Evolutionary conservation across 2,329 filamentous ascomycete species (phyloP), one percentile per base, ranked within the genome.

Genomic region (Neocucurbitaria cava): DNA sequence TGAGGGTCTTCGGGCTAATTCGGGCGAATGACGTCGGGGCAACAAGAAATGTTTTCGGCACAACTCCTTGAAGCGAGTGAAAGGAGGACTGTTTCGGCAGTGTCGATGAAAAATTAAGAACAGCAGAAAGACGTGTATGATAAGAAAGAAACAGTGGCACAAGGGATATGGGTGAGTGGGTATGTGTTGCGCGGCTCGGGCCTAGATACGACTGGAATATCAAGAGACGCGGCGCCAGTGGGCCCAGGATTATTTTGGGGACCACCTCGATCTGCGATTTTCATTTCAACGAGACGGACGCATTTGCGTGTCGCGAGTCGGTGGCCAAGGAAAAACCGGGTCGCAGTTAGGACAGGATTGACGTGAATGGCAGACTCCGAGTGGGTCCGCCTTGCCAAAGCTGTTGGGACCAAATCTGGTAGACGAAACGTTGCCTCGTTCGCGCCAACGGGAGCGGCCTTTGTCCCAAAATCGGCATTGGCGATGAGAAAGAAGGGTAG

Each of bases 291-390:
- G 51, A 52, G 52, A 48, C 44, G 26, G 51, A 46, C 47, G 49
- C 49, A 49, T 18, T 42, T 50, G 35, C 43, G 28, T 38, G 52
- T 56, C 49, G 56, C 44, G 47, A 52, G 43, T 46, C 30, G 45
- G 39, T 58, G 52, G 54, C 49, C 48, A 55, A 31, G 31, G 35
- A 49, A 66, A 66, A 64, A 63, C 49, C 58, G 63, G 64, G 66
- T 47, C 62, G 46, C 60, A 46, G 47, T 35, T 30, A 33, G 30
- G 49, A 54, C 50, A 49, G 31, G 53, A 26, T 49, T 49, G 47
- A 59, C 53, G 56, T 57, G 41, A 46, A 62, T 52, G 36, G 59
- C 52, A 51, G 23, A 46, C 40, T 30, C 45, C 40, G 48, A 33
- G 55, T 54, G 58, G 55, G 45, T 26, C 49, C 40, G 18, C n/a